Conservation (phyloP, 768 basidiomycete species). For the Trametes villosa region DNA sequence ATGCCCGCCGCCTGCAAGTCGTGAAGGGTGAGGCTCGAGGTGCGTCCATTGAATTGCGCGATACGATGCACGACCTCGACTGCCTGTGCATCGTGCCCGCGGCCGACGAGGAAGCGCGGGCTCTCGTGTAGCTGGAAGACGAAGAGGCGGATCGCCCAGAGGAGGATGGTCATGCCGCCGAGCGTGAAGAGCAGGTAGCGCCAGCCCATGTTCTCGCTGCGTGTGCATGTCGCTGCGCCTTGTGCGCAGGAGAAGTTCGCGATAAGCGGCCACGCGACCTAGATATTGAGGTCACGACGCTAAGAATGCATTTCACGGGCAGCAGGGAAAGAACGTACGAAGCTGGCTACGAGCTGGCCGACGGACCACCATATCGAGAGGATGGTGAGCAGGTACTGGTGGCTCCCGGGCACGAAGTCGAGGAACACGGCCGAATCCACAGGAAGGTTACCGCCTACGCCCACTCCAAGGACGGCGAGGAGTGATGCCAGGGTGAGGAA, state of each 20-base stretch:
- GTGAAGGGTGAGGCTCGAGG: slow-evolving; percentile 47
- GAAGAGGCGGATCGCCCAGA: slow-evolving; percentile 59
- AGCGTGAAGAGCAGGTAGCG: slow-evolving; percentile 59
- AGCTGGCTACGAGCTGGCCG: slow-evolving; percentile 54
- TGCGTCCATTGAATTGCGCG: slow-evolving; percentile 53
- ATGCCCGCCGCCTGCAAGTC: slow-evolving; percentile 44
- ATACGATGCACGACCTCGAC: slow-evolving; percentile 51
- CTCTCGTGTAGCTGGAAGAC: slow-evolving; percentile 58
- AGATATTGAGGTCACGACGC: neutral
- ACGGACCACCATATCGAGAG: slow-evolving; percentile 64
- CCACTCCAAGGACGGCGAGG: slow-evolving; percentile 48
- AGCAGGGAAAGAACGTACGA: slow-evolving; percentile 38
- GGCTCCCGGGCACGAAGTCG: slow-evolving; percentile 55
- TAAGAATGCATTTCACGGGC: neutral
- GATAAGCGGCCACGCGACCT: slow-evolving; percentile 66
- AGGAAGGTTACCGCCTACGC: slow-evolving; percentile 62
- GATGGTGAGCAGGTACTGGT: slow-evolving; percentile 62
- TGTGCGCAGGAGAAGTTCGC: slow-evolving; percentile 54
- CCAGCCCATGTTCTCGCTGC: slow-evolving; percentile 64
- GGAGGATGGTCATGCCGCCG: slow-evolving; percentile 54
- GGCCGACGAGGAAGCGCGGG: slow-evolving; percentile 60
- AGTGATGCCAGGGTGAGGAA: slow-evolving; percentile 55
- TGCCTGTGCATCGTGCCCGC: slow-evolving; percentile 56
- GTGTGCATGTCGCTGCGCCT: slow-evolving; percentile 40
- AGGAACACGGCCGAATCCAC: slow-evolving; percentile 58